Conservation (phyloP, 2,329 filamentous ascomycete genomes). For the Aspergillus fumigatus region DNA sequence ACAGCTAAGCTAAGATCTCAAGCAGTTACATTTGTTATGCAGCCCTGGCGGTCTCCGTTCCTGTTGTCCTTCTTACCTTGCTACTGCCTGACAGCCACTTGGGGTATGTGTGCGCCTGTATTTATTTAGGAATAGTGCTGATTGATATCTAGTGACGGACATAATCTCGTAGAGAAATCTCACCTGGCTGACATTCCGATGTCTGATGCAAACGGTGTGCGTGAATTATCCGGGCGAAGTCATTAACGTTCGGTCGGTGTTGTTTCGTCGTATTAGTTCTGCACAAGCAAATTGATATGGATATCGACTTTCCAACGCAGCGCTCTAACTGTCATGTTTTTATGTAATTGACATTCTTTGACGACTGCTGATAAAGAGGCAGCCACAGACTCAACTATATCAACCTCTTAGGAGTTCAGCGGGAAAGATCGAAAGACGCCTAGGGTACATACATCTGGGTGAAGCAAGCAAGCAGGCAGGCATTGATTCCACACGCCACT, state of each 20-base stretch:
- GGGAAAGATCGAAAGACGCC: neutral
- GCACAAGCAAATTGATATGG: no score
- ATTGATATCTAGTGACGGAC: conserved; percentile 12
- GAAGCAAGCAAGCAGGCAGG: neutral
- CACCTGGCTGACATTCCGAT: no score
- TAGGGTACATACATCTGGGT: neutral
- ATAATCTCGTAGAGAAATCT: conserved; percentile 16
- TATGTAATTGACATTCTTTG: neutral
- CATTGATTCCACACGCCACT: no score
- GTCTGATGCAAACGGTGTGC: no score
- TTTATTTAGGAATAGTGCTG: neutral
- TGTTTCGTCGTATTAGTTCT: no score
- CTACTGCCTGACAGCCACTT: conserved; percentile 25
- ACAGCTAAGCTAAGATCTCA: conserved; percentile 2
- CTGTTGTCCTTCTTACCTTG: conserved; percentile 22
- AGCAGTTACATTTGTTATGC: conserved; percentile 27
- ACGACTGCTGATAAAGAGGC: neutral
- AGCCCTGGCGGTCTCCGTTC: conserved; percentile 24
- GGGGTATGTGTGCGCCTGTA: conserved; percentile 12
- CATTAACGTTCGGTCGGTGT: no score
- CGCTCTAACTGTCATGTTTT: neutral
- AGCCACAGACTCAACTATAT: neutral
- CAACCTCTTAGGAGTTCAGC: neutral
- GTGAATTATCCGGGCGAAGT: no score
- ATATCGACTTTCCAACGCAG: no score